These are phyloP conservation scores for Phycomyces blakesleeanus DNA, from an alignment of 192 early-diverging fungal species.

Conservation along the genomic window DNA sequence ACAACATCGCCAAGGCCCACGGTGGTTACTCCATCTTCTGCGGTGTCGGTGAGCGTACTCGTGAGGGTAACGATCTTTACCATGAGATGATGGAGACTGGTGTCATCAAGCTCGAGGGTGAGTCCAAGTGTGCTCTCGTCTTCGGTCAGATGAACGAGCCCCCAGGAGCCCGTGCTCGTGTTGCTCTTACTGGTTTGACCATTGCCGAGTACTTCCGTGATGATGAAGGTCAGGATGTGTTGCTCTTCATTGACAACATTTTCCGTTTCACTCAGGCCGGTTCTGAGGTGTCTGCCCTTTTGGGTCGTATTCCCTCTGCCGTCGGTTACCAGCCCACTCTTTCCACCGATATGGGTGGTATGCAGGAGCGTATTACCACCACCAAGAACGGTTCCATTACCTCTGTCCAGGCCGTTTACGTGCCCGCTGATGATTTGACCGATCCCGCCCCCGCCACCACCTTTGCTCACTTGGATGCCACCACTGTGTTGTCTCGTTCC, in stretches of 20 bases:
- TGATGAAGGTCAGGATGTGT: conserved; percentile 98
- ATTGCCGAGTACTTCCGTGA: conserved; percentile 99
- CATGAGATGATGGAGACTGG: conserved; percentile 48
- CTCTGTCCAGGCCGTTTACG: conserved; percentile 96
- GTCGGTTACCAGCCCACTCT: conserved; percentile 99
- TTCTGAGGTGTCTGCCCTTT: conserved; percentile 98
- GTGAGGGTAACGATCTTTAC: conserved; percentile 97
- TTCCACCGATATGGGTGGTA: conserved; percentile 97
- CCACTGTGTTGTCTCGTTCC: conserved; percentile 96
- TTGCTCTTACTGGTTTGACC: conserved; percentile 94
- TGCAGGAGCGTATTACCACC: conserved; percentile 99
- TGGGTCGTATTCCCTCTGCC: conserved; percentile 99
- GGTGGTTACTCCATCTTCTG: conserved; percentile 98
- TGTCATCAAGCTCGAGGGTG: conserved; percentile 94
- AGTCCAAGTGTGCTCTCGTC: conserved; percentile 93
- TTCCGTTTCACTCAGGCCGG: conserved; percentile 99
- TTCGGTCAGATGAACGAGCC: conserved; percentile 99
- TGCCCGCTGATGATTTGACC: conserved; percentile 99
- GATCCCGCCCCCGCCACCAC: conserved; percentile 99
- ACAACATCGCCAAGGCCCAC: conserved; percentile 99
- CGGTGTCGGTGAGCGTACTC: conserved; percentile 98
- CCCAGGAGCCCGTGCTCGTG: conserved; percentile 98
- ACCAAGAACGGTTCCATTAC: conserved; percentile 99
- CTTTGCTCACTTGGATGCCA: conserved; percentile 98
- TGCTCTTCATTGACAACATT: conserved; percentile 99